Evolutionary conservation across 306 rosid species (phyloP), one percentile per base, ranked within the genome.

Genomic region (Vicia faba): DNA sequence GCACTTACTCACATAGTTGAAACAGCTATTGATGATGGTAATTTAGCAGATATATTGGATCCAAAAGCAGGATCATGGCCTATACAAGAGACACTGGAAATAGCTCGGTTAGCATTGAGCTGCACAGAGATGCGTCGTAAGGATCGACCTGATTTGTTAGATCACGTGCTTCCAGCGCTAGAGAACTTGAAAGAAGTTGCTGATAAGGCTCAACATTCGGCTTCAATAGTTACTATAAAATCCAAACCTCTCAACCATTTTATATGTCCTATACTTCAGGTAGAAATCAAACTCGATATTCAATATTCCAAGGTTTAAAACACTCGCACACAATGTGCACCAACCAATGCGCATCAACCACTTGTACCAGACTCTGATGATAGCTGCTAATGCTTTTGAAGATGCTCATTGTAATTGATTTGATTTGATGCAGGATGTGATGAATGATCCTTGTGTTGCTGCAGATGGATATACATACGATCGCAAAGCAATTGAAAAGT

Each of bases 391-490:
- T 55, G 23, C 51, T 49, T 3, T 26, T 45, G 26, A 74, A 39
- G 19, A 54, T 56, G 45, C 14, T 45, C 39, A 33, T 3, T 28
- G 8, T 72, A 45, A 62, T 68, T 14, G 18, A 0, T 75, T 63
- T 76, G 71, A 48, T 68, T 63, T 78, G 72, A 49, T 68, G 55
- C 80, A 93, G 98, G 91, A 84, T 65, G 85, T 93, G 72, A 93
- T 93, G 98, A 80, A 82, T 4, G 93, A 93, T 43, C 99, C 99
- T 33, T 90, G 90, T 78, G 96, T 88, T 23, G 97, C 99, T 5
- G 89, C 91, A 0, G 99, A 93, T 61, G 99, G 99, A 64, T 90
- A 89, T 75, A 90, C 99, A 2, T 93, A 93, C 33, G 96, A 93
- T 69, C 84, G 86, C 31, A 77, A 51, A 69, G 90, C 92, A 31